Base-by-base conservation (phyloP, 83 land plant species). In the Diphasiastrum complanatum region DNA sequence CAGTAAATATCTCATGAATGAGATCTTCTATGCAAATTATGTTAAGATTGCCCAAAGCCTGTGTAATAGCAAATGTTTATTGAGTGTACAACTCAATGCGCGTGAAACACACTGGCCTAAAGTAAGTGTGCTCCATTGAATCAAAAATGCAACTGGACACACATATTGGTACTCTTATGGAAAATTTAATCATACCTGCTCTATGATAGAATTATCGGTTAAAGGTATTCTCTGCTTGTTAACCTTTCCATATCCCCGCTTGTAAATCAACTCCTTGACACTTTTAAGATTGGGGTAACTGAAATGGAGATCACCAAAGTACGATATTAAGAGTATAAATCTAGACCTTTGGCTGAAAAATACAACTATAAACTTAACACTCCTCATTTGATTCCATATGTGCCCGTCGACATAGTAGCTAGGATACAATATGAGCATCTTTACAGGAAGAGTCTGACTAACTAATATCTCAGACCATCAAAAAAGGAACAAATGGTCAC, bases 1-100 rank as follows among this genome's bases (percentile, higher is more conserved):
- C 86, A 18, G 82, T 84, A 70, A 75, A 72, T 26, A 87, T 87
- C 76, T 87, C 95, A 26, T 87, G 95, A 32, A 85, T 77, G 6
- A 91, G 76, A 69, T 87, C 96, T 70, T 87, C 86, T 27, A 81
- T 70, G 64, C 89, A 75, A 24, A 85, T 69, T 28, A 85, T 79
- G 5, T 79, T 81, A 30, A 69, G 46, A 68, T 87, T 75, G 28
- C 89, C 89, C 24, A 85, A 48, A 28, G 64, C 78, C 88, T 84
- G 49, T n/a, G n/a, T n/a, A n/a, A n/a, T n/a, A n/a, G n/a, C n/a
- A n/a, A n/a, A n/a, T n/a, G n/a, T n/a, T n/a, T n/a, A n/a, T n/a
- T n/a, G n/a, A n/a, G n/a, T n/a, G n/a, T n/a, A n/a, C n/a, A n/a
- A n/a, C n/a, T n/a, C n/a, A n/a, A n/a, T n/a, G n/a, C n/a, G n/a